Conservation (phyloP, 352 stramenopile species). For the Phytophthora pisi region DNA sequence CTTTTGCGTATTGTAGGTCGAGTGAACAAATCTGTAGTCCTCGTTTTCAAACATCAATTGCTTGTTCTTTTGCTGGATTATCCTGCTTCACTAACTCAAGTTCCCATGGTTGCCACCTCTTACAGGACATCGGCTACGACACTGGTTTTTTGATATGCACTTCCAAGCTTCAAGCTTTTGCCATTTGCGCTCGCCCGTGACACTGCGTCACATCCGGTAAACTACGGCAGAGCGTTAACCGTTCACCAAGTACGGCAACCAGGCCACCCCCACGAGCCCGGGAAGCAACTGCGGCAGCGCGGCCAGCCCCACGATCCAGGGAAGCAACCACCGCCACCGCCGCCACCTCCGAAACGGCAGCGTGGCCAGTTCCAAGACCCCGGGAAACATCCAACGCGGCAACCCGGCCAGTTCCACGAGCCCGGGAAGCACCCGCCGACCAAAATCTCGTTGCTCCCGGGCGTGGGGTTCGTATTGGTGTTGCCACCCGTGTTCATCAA, state of each 20-base stretch:
- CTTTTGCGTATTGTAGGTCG: no score
- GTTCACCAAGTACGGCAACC: slow-evolving; percentile 22
- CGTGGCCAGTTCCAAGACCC: slow-evolving; percentile 29
- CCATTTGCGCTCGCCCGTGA: background rate
- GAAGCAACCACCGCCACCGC: slow-evolving; percentile 11
- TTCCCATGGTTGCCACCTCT: background rate
- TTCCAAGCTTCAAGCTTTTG: background rate
- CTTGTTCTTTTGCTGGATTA: slow-evolving; percentile 2
- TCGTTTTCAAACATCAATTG: background rate
- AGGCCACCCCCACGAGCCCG: slow-evolving; percentile 29
- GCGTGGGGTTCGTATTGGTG: background rate
- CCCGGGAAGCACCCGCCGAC: slow-evolving; percentile 17
- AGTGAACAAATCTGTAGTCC: no score
- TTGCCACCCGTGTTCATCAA: background rate
- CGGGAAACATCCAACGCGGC: slow-evolving; percentile 19
- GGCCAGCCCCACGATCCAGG: slow-evolving; percentile 30
- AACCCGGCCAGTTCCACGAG: slow-evolving; percentile 29
- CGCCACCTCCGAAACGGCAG: slow-evolving; percentile 11
- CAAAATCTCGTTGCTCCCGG: slow-evolving; percentile 11
- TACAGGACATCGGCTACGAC: background rate
- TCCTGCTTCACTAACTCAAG: background rate
- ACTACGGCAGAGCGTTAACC: background rate
- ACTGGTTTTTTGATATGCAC: background rate
- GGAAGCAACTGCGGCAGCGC: slow-evolving; percentile 25
- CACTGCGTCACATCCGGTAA: background rate